Evolutionary conservation across 331 rosid genomes (phyloP), one percentile per base, ranked within the genome.

Genomic region (Rhamnella rubrinervis): DNA sequence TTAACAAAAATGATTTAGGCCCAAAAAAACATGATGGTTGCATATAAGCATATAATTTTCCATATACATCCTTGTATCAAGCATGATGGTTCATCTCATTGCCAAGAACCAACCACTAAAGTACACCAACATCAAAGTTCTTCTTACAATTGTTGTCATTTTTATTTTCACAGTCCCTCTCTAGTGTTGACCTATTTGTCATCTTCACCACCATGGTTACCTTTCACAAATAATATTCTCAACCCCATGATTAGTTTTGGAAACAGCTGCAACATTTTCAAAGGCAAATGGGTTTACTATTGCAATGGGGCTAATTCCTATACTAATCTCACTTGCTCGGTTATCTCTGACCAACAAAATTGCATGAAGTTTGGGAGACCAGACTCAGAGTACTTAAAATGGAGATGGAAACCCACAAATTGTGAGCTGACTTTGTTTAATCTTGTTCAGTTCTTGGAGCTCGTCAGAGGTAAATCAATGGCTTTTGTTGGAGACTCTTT

Each of bases 341-440:
- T 49, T 26, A 65, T 65, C 41, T 65, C 16, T 49, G 70, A 65
- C 51, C 70, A 65, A 3, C 51, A 53, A 40, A 52, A 67, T 19
- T 55, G 61, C 14, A 55, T 67, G 61, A 67, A 67, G 51, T 67
- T 67, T 55, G 61, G 71, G 39, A 67, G 71, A 21, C 61, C 61
- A 16, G 71, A 67, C 19, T 19, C 28, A 1, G 71, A 67, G 50
- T 67, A 53, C 61, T 52, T 67, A 44, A 53, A 67, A 55, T 67
- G 62, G 61, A 35, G 61, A 19, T 52, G 61, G 71, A 67, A 67
- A 55, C 71, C 71, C 8, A 23, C 10, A 39, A 18, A 19, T 1
- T 67, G 50, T 41, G 62, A 67, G 61, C 61, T 67, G 12, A 37
- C 35, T 37, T 20, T 16, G 25, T 67, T 67, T 7, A 35, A 53